Evolutionary conservation across 805 yeast genomes (phyloP), one percentile per base, ranked within the genome.

Genomic region (Candida quercuum): DNA sequence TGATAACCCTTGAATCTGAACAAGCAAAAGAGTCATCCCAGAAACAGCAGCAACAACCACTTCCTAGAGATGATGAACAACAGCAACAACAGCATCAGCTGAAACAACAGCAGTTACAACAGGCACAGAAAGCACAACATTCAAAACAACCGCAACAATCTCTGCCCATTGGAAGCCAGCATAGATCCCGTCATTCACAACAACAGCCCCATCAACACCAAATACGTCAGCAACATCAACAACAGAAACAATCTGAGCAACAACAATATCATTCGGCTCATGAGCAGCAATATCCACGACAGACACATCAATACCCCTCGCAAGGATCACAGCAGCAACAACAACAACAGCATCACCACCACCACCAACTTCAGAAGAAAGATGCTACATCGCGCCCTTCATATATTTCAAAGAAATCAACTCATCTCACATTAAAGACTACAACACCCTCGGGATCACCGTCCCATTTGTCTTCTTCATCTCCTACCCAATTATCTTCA

Each of bases 1-100:
- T 43, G 32, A 55, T 47, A 22, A 42, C 35, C 33, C 33, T 40
- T 31, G 43, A 43, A 35, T 28, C 21, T 27, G 27, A 36, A 3
- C 29, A 37, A 9, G 13, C 7, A 21, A 30, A 15, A 16, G 15
- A 26, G 18, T 15, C 20, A 14, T 26, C 31, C 39, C n/a, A 18
- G 28, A 13, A 13, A 20, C 25, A 25, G 17, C 36, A 16, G 37
- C 31, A 23, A 22, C 41, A 10, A 28, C 35, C 18, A 14, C 28
- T n/a, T n/a, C n/a, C n/a, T n/a, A n/a, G n/a, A n/a, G n/a, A n/a
- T n/a, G n/a, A n/a, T n/a, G n/a, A n/a, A n/a, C n/a, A n/a, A n/a
- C n/a, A n/a, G 15, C 7, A 10, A 15, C 30, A 28, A 7, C 30
- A 15, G 30, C 30, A 28, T 28, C 19, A 6, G 13, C 35, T 31